phyloP scores from a whole-genome alignment of 2,329 filamentous ascomycete genomes.

The Calonectria pseudoturangicola region DNA sequence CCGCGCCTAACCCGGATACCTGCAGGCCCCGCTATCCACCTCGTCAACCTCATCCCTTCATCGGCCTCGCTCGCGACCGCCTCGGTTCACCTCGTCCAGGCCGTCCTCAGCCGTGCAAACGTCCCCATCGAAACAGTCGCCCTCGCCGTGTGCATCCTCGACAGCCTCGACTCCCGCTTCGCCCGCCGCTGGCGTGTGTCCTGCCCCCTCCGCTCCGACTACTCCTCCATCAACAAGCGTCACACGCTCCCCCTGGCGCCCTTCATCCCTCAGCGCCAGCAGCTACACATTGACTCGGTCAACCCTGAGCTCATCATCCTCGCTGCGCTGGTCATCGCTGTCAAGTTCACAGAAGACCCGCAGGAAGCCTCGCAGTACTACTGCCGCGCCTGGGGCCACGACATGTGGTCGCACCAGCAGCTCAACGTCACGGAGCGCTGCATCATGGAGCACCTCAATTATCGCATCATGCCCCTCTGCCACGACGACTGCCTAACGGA shows the following conservation, averaged over 20 bases:
- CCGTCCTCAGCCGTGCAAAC: constrained; percentile 74
- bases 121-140: constrained; percentile 78
- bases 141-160: constrained; percentile 79
- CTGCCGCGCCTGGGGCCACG: constrained; percentile 71
- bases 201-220: constrained; percentile 68
- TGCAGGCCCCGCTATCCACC: constrained; percentile 78
- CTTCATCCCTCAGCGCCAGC: constrained; percentile 57
- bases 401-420: constrained; percentile 76
- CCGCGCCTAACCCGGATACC: constrained; percentile 36
- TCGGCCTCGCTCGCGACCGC: constrained; percentile 76
- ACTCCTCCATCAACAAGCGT: constrained; percentile 61
- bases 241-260: constrained; percentile 69
- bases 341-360: constrained; percentile 79
- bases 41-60: constrained; percentile 79
- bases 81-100: constrained; percentile 76
- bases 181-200: constrained; percentile 77
- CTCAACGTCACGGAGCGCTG: constrained; percentile 78
- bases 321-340: constrained; percentile 77
- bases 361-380: constrained; percentile 73
- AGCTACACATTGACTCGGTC: constrained; percentile 76
- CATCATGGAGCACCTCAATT: constrained; percentile 79
- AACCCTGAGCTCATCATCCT: constrained; percentile 78
- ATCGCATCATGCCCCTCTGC: constrained; percentile 77
- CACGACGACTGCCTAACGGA: constrained; percentile 74
- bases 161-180: constrained; percentile 78